Evolutionary conservation across 257 asterid species (phyloP), one percentile per base, ranked within the genome.

Genomic region (Ilex aquifolium): DNA sequence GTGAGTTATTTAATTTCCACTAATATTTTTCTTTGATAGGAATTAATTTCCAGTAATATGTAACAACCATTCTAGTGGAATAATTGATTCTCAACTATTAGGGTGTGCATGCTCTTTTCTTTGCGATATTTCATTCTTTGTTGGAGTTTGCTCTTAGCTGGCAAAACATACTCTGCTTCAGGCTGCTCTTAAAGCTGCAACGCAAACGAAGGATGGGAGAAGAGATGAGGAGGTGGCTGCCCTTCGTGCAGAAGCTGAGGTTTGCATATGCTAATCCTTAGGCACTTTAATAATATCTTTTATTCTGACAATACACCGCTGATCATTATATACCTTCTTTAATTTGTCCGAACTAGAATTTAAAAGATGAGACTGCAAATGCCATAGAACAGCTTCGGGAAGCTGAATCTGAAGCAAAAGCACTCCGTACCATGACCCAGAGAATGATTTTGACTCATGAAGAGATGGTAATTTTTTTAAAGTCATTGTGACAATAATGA

Each of bases 401-500:
- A 79, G 95, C 97, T 71, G 97, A 90, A 74, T 76, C 97, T 75
- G 99, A 93, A 88, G 96, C 92, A 51, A 88, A 85, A 66, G 82
- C 97, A 76, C 85, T 93, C 70, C 87, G 82, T 57, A 82, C 87
- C 51, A 88, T 93, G 99, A 93, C 97, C 3, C 95, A 93, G 74
- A 81, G 99, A 79, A 93, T 90, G 97, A 83, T 90, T 70, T 83
- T 93, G 86, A 90, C 96, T 63, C 96, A 90, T 67, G 99, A 90
- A 77, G 99, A 93, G 83, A 93, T 93, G 99, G 99, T 93, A 79
- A 57, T 61, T 11, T 65, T 65, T 54, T 72, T 69, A 64, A 68
- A 63, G 30, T 17, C 68, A 65, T 56, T 56, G 9, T 7, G 11
- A 42, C 13, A 32, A 11, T 32, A 31, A 30, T 30, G 61, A 14